Evolutionary conservation across 83 land plant species (phyloP), one percentile per base, ranked within the genome.

Genomic region (Diphasiastrum complanatum): DNA sequence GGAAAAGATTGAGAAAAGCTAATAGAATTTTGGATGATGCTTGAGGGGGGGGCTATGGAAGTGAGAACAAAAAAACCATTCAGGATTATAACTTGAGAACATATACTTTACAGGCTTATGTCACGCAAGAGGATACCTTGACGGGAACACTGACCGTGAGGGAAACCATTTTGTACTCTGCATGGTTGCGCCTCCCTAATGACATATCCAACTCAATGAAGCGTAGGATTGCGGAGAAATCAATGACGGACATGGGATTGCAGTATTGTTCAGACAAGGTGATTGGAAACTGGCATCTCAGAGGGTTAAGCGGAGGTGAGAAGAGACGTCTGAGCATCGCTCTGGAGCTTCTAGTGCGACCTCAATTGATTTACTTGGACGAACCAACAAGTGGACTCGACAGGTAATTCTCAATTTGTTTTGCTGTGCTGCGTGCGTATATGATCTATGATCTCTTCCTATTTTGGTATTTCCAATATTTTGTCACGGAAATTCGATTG

Each of bases 221-320:
- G 68, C 52, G 45, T 5, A 68, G 61, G 1, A 69, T 72, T n/a
- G 78, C 64, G 27, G 78, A 75, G 46, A 62, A 68, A 45, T 68
- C 78, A 1, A 75, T 75, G 2, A 51, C 29, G 37, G 78, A 75
- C 36, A 75, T 75, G 78, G 78, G n/a, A n/a, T n/a, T n/a, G 43
- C 8, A 40, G 56, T 5, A 33, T 11, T 58, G 46, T 58, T 36
- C 33, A n/a, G 33, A 58, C 8, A 58, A 36, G 2, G 25, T 24
- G 6, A 33, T 58, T 11, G 61, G 61, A 33, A 34, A 34, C 3
- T 58, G 61, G 61, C 51, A 35, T 3, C 3, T 5, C 2, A 3
- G 51, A 24, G 61, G 61, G 18, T 26, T 58, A 3, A 58, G 61
- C 18, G 61, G 61, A 2, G 61, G 61, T 34, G 43, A 58, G 23